These are phyloP conservation scores for Aspergillus sp. DNA, from an alignment of 2,329 filamentous ascomycete genomes.

Conservation along the genomic window DNA sequence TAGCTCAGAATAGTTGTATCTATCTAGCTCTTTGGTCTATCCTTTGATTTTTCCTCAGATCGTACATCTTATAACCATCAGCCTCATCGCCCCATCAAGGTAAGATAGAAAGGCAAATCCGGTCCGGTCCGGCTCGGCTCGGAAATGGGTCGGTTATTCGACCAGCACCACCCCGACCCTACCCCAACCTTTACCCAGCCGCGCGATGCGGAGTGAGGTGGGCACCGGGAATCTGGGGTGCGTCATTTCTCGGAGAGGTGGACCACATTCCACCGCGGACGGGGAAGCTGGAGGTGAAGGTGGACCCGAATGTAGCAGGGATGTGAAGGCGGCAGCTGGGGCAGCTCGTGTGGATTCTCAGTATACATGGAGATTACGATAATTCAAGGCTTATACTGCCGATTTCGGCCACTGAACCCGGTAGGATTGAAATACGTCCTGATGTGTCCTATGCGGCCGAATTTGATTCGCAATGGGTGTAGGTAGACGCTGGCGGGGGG, in stretches of 20 bases:
- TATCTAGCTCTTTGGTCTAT: not conserved
- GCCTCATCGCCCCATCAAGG: not conserved
- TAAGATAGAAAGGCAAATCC: not conserved
- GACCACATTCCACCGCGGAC: not conserved
- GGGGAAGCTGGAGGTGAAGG: no score
- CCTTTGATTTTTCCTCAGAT: not conserved
- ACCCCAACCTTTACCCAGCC: not conserved
- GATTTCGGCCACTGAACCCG: no score
- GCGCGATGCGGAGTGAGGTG: no score
- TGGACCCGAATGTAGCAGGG: not conserved
- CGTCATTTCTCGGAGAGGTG: not conserved
- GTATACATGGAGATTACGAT: no score
- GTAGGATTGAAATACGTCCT: no score
- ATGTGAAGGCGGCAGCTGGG: no score
- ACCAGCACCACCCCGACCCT: not conserved
- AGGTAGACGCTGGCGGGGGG: no score
- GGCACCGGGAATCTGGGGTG: not conserved
- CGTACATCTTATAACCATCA: not conserved
- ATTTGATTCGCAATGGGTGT: no score
- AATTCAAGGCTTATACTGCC: no score
- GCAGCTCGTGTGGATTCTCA: no score
- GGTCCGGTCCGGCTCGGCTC: not conserved
- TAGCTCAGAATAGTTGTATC: not conserved
- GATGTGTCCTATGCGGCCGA: no score
- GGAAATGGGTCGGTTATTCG: not conserved